Conservation (phyloP, 305 asterid genomes). For the Solanum hybrid region DNA sequence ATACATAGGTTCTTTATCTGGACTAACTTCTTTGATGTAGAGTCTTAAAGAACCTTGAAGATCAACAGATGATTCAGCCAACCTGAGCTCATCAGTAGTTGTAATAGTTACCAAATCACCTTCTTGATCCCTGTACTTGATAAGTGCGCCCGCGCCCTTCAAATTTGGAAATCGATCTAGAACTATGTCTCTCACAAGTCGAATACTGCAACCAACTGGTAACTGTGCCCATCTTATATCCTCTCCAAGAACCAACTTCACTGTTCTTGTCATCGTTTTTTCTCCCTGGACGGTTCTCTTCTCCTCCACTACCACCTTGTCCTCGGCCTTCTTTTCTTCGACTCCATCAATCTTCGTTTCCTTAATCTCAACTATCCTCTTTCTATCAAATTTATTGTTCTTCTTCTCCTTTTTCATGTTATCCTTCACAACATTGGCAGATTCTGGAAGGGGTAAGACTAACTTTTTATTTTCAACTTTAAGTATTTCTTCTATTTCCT, state of each 20-base stretch:
- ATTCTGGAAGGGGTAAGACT: constrained; percentile 27
- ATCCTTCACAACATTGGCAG: constrained; percentile 34
- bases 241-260: constrained; percentile 72
- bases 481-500: constrained; percentile 33
- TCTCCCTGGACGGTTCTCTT: constrained; percentile 55
- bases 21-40: constrained; percentile 74
- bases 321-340: constrained; percentile 49
- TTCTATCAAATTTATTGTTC: constrained; percentile 41
- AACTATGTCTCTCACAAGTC: constrained; percentile 58
- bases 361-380: constrained; percentile 25
- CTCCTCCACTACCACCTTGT: constrained; percentile 64
- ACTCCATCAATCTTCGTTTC: constrained; percentile 37
- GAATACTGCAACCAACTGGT: constrained; percentile 56
- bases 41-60: constrained; percentile 60
- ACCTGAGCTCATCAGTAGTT: constrained; percentile 69
- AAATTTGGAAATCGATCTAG: constrained; percentile 58
- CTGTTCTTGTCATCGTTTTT: constrained; percentile 40
- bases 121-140: constrained; percentile 86
- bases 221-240: constrained; percentile 83
- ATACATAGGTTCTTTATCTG: constrained; percentile 59
- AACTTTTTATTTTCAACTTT: constrained; percentile 45
- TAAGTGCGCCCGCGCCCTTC: constrained; percentile 55
- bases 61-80: constrained; percentile 73
- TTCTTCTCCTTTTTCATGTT: constrained; percentile 30
- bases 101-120: constrained; percentile 91